phyloP scores from a whole-genome alignment of 441 rosid species.

The Daphne laureola region DNA sequence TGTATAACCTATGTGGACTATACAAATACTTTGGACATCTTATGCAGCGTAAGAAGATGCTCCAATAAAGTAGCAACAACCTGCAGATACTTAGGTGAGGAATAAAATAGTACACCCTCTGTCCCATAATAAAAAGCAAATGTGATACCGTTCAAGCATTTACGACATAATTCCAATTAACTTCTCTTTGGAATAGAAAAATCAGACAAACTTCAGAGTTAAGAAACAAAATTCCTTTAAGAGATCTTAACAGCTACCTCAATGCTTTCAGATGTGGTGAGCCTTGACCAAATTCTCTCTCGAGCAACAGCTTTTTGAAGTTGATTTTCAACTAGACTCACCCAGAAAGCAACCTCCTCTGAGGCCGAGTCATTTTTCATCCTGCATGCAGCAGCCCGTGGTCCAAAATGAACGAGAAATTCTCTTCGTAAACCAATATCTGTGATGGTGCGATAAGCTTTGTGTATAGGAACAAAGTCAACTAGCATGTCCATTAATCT shows the following conservation, averaged over 20 bases:
- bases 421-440: constrained; percentile 75
- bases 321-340: constrained; percentile 82
- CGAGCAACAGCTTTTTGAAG: constrained; percentile 84
- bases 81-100: too few relatives aligned
- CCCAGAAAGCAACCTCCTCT: constrained; percentile 94
- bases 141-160: too few relatives aligned
- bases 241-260: constrained; percentile 54
- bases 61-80: too few relatives aligned
- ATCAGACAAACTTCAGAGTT: too few relatives aligned
- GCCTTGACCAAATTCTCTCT: constrained; percentile 96
- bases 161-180: too few relatives aligned
- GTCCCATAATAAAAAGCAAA: too few relatives aligned
- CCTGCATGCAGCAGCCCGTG: constrained; percentile 82
- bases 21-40: too few relatives aligned
- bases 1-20: too few relatives aligned
- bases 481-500: constrained; percentile 87
- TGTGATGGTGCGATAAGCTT: constrained; percentile 65
- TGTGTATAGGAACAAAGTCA: constrained; percentile 59
- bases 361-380: constrained; percentile 51
- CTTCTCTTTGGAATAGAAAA: too few relatives aligned
- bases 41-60: too few relatives aligned
- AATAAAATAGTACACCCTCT: too few relatives aligned
- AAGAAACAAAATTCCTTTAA: background rate
- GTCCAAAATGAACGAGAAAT: constrained; percentile 94
- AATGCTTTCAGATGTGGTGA: constrained; percentile 91